Evolutionary conservation across 805 yeast genomes (phyloP).

Genomic region (Candida easanensis): DNA sequence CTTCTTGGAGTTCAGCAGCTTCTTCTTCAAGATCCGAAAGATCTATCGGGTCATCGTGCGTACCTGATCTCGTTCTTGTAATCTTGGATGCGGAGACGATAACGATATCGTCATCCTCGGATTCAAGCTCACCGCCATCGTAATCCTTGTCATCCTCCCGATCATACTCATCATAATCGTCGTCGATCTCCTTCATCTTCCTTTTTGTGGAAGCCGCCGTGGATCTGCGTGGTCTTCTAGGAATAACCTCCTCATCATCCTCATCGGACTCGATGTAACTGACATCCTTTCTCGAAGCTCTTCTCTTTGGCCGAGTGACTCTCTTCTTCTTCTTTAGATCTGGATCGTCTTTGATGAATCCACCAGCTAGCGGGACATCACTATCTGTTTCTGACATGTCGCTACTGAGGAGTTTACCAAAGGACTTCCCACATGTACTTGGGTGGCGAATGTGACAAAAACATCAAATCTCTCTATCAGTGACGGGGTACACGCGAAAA

Average conservation of each 20-base stretch:
- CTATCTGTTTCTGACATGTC: slow-evolving; percentile 26
- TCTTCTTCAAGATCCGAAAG: slow-evolving; percentile 16
- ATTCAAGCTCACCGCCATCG: slow-evolving; percentile 28
- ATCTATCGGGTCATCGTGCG: slow-evolving; percentile 18
- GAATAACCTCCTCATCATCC: slow-evolving; percentile 2
- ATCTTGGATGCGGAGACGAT: slow-evolving; percentile 7
- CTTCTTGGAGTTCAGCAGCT: slow-evolving; percentile 15
- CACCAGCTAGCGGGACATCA: slow-evolving; percentile 25
- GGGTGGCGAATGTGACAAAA: no score
- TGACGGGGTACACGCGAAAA: slow-evolving; percentile 3
- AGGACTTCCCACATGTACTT: no score
- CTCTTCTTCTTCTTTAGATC: slow-evolving; percentile 16
- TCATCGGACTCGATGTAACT: slow-evolving; percentile 11
- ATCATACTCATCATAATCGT: slow-evolving; percentile 34
- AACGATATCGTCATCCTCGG: slow-evolving; percentile 27
- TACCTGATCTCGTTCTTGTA: slow-evolving; percentile 9
- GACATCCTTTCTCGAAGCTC: slow-evolving; percentile 3
- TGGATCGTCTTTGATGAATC: slow-evolving; percentile 28
- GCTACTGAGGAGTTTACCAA: no score
- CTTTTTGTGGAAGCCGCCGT: slow-evolving; percentile 30
- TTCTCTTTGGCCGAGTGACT: neutral
- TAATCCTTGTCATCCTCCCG: slow-evolving; percentile 29
- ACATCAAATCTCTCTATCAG: no score
- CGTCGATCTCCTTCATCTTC: slow-evolving; percentile 25
- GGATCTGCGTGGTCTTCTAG: slow-evolving; percentile 21